Base-by-base conservation (phyloP, 1,284 basidiomycete genomes). In the Trichosporon ovoides region DNA sequence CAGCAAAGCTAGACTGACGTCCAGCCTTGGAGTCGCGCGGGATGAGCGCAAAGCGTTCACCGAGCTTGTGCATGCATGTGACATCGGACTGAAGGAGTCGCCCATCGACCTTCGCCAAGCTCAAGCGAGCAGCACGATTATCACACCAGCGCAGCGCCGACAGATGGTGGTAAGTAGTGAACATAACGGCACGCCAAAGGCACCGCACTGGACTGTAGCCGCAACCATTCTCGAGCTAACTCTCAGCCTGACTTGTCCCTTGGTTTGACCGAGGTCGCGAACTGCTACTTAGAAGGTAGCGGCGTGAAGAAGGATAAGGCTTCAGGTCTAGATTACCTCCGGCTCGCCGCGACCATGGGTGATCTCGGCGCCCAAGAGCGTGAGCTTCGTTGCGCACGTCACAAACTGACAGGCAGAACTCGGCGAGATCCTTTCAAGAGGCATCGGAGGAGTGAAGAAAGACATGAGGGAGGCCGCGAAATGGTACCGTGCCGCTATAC, bases 391-490 rank as follows among this genome's bases (percentile, higher is more conserved):
- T 31, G 13, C 13, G 5, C 11, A 18, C 49, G 10, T 12, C 36
- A 37, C 28, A 16, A 52, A 34, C 54, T 38, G 6, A 33, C 57
- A 4, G 13, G 3, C 58, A 76, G 74, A 77, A 58, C 68, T 77
- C 10, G 75, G 73, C 7, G 66, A 70, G 56, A 49, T 77, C n/a
- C 62, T 77, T 43, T 70, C 71, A 1, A 75, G 76, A 52, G 76
- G 76, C 13, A 64, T 65, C 19, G 62, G 58, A 38, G 73, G 74
- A 14, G 58, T 78, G 28, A 76, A 75, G 66, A 76, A 77, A 66
- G 72, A 78, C 64, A 72, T 72, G 74, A 69, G 71, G 53, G 75
- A 77, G 62, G 74, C 76, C 16, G 75, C 75, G 3, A 71, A 68
- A 60, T 78, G 76, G 76, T 78, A 78, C 58, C 64, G 76, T 4